Percentiles rank a stretch among this genome's conserved stretches.
These are phyloP conservation scores for Diplotaxis tenuifolia DNA, from an alignment of 345 rosid species.

Conservation along the genomic window DNA sequence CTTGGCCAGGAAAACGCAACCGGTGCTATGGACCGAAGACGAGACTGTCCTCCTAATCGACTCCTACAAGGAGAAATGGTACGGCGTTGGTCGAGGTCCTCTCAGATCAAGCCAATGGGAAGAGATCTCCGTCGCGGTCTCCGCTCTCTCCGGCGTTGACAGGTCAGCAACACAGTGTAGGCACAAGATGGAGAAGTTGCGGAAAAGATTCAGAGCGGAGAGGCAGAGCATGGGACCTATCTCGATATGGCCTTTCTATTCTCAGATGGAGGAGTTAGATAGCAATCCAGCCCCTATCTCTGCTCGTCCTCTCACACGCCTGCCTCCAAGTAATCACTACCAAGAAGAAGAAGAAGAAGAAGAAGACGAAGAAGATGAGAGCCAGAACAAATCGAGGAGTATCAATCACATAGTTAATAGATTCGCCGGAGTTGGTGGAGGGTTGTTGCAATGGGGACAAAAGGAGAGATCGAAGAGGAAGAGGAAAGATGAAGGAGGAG, in stretches of 20 bases:
- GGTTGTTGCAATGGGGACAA: slow-evolving; percentile 30
- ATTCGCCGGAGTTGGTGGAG: slow-evolving; percentile 42
- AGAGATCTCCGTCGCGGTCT: slow-evolving; percentile 61
- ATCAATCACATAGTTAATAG: slow-evolving; percentile 59
- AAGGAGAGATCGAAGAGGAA: slow-evolving; percentile 34
- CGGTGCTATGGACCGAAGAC: slow-evolving; percentile 67
- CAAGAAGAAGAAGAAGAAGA: slow-evolving; percentile 15
- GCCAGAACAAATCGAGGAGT: slow-evolving; percentile 52
- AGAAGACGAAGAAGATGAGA: slow-evolving; percentile 33
- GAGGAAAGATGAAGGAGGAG: slow-evolving; percentile 28
- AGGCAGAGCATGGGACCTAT: slow-evolving; percentile 38
- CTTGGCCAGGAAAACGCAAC: slow-evolving; percentile 50
- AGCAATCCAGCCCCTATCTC: slow-evolving; percentile 61
- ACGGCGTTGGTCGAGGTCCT: slow-evolving; percentile 57
- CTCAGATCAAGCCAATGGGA: slow-evolving; percentile 77
- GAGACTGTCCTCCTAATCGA: slow-evolving; percentile 63
- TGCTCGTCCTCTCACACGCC: slow-evolving; percentile 46
- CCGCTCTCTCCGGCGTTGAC: slow-evolving; percentile 62
- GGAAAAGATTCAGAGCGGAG: slow-evolving; percentile 62
- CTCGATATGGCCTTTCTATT: slow-evolving; percentile 57
- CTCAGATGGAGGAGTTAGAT: slow-evolving; percentile 71
- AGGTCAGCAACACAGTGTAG: slow-evolving; percentile 68
- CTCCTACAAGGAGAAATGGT: slow-evolving; percentile 77
- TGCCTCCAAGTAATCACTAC: slow-evolving; percentile 20
- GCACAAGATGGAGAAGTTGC: slow-evolving; percentile 89